These are phyloP conservation scores for Phlebopus sp. DNA, from an alignment of 1,284 basidiomycete genomes.

Conservation along the genomic window DNA sequence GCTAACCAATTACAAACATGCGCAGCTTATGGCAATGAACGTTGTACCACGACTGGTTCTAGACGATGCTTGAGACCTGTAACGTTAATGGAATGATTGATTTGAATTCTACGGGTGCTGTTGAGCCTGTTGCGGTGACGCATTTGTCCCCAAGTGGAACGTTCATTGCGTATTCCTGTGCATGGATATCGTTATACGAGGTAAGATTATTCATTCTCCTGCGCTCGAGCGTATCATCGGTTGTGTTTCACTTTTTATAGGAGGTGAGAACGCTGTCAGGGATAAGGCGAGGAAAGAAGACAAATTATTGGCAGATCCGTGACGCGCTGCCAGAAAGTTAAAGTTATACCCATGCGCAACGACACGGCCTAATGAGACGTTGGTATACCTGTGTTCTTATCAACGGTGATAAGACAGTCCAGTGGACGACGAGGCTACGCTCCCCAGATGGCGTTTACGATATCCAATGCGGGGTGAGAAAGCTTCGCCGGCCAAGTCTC, in stretches of 20 bases:
- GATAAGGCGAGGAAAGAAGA: background rate
- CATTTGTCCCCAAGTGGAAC: slow-evolving; percentile 5
- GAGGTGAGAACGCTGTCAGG: background rate
- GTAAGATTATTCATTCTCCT: too few relatives aligned
- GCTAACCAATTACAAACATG: slow-evolving; percentile 6
- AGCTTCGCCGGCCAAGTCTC: background rate
- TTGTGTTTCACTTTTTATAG: slow-evolving; percentile 15
- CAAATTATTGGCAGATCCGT: too few relatives aligned
- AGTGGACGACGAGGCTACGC: background rate
- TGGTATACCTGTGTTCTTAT: slow-evolving; percentile 14
- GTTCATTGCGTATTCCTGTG: too few relatives aligned
- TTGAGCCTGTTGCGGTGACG: background rate
- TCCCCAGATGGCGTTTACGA: background rate
- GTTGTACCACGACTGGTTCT: slow-evolving; percentile 84
- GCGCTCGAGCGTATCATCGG: slow-evolving; percentile 11
- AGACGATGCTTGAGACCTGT: slow-evolving; percentile 57
- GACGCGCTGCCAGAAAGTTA: too few relatives aligned
- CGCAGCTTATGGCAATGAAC: slow-evolving; percentile 91
- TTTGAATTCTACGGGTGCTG: slow-evolving; percentile 1
- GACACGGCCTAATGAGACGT: background rate
- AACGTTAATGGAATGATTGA: slow-evolving; percentile 6
- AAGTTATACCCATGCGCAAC: too few relatives aligned
- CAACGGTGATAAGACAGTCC: slow-evolving; percentile 14
- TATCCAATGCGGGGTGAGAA: slow-evolving; percentile 22
- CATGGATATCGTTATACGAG: too few relatives aligned